Evolutionary conservation across 805 yeast species (phyloP).

Genomic region (Cyberlindnera misumaiensis): DNA sequence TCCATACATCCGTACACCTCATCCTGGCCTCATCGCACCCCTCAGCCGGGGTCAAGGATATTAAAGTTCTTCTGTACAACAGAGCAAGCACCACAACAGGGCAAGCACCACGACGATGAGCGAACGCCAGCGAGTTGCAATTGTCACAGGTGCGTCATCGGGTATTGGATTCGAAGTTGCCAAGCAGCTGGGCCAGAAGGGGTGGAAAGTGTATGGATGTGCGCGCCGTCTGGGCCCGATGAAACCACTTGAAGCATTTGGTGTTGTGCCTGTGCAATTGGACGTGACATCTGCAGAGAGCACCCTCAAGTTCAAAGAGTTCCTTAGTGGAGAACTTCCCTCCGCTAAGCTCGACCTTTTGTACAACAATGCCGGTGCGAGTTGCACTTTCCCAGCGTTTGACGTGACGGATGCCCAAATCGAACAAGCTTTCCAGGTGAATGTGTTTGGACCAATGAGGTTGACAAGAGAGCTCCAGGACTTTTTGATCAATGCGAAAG

Average conservation of each 20-base stretch:
- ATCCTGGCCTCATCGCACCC: too few species aligned
- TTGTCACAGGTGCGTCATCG: slow-evolving; percentile 50
- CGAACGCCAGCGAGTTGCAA: slow-evolving; percentile 26
- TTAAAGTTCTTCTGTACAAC: too few species aligned
- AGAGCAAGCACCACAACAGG: too few species aligned
- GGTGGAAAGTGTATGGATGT: slow-evolving; percentile 62
- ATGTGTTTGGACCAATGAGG: slow-evolving; percentile 65
- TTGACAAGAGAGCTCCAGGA: slow-evolving; percentile 51
- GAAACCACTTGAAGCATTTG: slow-evolving; percentile 37
- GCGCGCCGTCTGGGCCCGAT: slow-evolving; percentile 63
- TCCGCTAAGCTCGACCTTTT: slow-evolving; percentile 51
- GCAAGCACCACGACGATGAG: not conserved
- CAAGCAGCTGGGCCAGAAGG: slow-evolving; percentile 41
- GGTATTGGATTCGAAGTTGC: slow-evolving; percentile 49
- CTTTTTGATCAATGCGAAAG: slow-evolving; percentile 55
- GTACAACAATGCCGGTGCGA: slow-evolving; percentile 72
- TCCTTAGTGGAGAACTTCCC: slow-evolving; percentile 33
- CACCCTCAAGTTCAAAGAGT: slow-evolving; percentile 36
- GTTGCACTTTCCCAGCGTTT: slow-evolving; percentile 64
- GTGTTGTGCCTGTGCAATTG: slow-evolving; percentile 39
- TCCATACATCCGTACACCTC: not conserved
- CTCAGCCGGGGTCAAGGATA: too few species aligned
- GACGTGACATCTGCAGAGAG: slow-evolving; percentile 53
- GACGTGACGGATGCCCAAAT: slow-evolving; percentile 55
- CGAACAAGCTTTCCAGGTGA: slow-evolving; percentile 50